phyloP scores from a whole-genome alignment of 2,329 filamentous ascomycete species.

The Emergomyces orientalis region DNA sequence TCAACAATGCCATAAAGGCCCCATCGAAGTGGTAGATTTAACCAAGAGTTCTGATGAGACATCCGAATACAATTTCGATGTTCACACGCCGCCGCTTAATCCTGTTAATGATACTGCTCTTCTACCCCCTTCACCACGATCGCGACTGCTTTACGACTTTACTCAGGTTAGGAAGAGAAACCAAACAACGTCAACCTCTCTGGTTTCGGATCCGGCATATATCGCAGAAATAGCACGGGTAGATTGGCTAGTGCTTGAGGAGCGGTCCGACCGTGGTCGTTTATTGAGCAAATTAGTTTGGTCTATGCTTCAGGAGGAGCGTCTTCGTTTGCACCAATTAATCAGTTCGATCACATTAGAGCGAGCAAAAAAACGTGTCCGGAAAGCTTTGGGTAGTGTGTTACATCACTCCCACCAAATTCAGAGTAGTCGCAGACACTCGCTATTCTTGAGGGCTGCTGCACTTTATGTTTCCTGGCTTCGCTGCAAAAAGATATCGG shows the following conservation, averaged over 20 bases:
- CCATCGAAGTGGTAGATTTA: conserved; percentile 27
- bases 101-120: conserved; percentile 13
- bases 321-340: conserved; percentile 14
- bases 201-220: conserved; percentile 19
- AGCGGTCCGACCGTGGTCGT: conserved; percentile 29
- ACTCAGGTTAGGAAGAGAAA: neutral
- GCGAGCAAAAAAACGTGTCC: neutral
- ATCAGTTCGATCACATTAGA: conserved; percentile 1
- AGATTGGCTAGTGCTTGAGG: conserved; percentile 29
- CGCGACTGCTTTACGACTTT: neutral
- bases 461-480: conserved; percentile 28
- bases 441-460: conserved; percentile 19
- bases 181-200: conserved; percentile 1
- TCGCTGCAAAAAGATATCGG: conserved; percentile 18
- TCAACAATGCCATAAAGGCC: neutral
- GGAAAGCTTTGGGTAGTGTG: neutral
- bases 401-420: neutral
- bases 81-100: conserved; percentile 31
- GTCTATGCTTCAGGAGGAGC: conserved; percentile 18
- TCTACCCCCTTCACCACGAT: neutral
- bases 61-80: conserved; percentile 16
- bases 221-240: conserved; percentile 24
- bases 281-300: conserved; percentile 27
- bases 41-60: conserved; percentile 20
- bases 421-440: neutral